Evolutionary conservation across 2,329 filamentous ascomycete genomes (phyloP), one percentile per base, ranked within the genome.

Genomic region (Trichoderma simmonsii): DNA sequence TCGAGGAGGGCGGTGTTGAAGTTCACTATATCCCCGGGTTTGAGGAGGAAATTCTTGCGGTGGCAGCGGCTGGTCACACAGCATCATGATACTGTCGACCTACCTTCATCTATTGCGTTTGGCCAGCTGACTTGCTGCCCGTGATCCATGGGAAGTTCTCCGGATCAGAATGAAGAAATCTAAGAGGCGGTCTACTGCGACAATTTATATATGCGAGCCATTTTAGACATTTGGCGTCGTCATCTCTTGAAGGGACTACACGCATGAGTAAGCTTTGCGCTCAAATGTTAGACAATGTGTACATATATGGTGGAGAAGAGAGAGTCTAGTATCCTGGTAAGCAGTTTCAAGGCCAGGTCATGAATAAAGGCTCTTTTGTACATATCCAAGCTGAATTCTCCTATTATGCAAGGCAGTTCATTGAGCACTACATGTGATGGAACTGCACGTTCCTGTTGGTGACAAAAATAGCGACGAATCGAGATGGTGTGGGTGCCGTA

Each of bases 61-160:
- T 97, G 74, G 95, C 96, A 4, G 96, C 90, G 51, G 93, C 93
- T 61, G 96, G 96, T 0, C 96, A 98, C 70, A 43, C 65, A 48
- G 32, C 54, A 24, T 54, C 39, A 21, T 72, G 64, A 72, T 43
- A 57, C 56, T 26, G 70, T 67, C 69, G 59, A 39, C 15, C n/a
- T 18, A 30, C 0, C 39, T 36, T 34, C 43, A 24, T 24, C 21
- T 39, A n/a, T 28, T 14, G 57, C 32, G 21, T 9, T n/a, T 36
- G 4, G 15, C 67, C 57, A 72, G 57, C 63, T 69, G 71, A 69
- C 51, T 32, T 57, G 32, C 30, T 26, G 26, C 28, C 28, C 59
- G 48, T 62, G 57, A 57, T 30, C 11, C 54, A 26, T 54, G 12
- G 28, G 3, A 36, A 3, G n/a, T 6, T 51, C 26, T 36, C 11